Evolutionary conservation across 805 yeast species (phyloP).

Genomic region (Pichia paraexigua): DNA sequence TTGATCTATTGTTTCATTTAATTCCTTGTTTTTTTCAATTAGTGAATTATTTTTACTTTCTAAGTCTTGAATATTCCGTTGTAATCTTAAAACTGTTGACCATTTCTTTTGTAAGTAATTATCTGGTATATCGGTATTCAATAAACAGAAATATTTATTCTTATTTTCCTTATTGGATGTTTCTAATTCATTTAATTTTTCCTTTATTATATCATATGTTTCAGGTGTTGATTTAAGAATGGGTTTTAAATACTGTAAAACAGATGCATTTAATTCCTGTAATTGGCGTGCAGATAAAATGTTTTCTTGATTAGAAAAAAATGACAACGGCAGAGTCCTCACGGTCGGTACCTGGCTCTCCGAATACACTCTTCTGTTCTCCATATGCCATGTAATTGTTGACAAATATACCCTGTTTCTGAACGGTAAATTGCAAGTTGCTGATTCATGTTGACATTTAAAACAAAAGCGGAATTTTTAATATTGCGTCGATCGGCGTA

Average conservation of each 20-base stretch:
- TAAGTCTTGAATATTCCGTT: conserved; percentile 60
- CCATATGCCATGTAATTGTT: neutral
- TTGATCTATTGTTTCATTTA: conserved; percentile 9
- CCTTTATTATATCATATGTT: neutral
- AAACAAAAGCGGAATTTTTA: neutral
- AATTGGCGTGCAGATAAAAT: conserved; percentile 28
- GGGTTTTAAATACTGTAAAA: conserved; percentile 27
- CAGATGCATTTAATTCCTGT: conserved; percentile 30
- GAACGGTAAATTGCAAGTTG: neutral
- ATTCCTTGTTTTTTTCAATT: conserved; percentile 30
- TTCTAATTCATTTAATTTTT: neutral
- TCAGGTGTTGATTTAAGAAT: conserved; percentile 6
- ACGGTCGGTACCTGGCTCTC: conserved; percentile 1
- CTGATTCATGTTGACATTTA: neutral
- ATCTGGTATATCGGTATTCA: conserved; percentile 16
- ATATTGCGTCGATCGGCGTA: neutral
- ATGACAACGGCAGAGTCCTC: conserved; percentile 1
- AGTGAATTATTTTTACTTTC: conserved; percentile 51
- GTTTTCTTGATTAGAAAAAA: neutral
- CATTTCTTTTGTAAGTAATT: conserved; percentile 65
- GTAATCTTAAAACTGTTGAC: conserved; percentile 77
- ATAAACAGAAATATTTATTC: conserved; percentile 9
- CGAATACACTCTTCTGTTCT: conserved; percentile 1
- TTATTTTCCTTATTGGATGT: neutral
- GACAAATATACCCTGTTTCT: neutral